phyloP scores from a whole-genome alignment of 2,329 filamentous ascomycete species.

The Cercospora sesami region DNA sequence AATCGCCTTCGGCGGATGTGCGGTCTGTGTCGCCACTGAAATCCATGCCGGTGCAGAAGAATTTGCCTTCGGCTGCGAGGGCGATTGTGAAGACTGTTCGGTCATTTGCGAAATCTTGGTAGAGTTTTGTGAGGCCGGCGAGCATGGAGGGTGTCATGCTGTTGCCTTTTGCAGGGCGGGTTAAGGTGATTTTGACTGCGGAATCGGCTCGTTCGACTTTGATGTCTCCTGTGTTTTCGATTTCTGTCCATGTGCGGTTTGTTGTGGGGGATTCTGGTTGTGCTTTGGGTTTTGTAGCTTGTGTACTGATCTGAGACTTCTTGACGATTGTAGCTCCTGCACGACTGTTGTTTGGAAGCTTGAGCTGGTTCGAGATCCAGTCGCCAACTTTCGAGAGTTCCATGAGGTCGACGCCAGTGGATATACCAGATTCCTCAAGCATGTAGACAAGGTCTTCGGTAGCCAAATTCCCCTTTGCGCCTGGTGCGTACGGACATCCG shows the following conservation, averaged over 20 bases:
- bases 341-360: background rate
- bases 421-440: background rate
- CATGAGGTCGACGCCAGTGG: background rate
- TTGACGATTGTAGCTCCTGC: background rate
- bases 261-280: background rate
- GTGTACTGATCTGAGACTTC: background rate
- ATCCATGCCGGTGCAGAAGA: background rate
- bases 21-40: background rate
- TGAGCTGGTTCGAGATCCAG: background rate
- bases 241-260: background rate
- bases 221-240: background rate
- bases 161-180: background rate
- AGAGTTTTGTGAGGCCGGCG: background rate
- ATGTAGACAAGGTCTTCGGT: background rate
- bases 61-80: background rate
- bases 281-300: background rate
- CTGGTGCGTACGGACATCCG: background rate
- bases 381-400: background rate
- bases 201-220: background rate
- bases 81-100: background rate
- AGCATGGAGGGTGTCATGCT: background rate
- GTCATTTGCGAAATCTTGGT: background rate
- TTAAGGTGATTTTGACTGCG: background rate
- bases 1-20: background rate
- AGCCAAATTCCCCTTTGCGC: background rate